Evolutionary conservation across 2,329 filamentous ascomycete species (phyloP).

Genomic region (Sodiomyces alkalinus): DNA sequence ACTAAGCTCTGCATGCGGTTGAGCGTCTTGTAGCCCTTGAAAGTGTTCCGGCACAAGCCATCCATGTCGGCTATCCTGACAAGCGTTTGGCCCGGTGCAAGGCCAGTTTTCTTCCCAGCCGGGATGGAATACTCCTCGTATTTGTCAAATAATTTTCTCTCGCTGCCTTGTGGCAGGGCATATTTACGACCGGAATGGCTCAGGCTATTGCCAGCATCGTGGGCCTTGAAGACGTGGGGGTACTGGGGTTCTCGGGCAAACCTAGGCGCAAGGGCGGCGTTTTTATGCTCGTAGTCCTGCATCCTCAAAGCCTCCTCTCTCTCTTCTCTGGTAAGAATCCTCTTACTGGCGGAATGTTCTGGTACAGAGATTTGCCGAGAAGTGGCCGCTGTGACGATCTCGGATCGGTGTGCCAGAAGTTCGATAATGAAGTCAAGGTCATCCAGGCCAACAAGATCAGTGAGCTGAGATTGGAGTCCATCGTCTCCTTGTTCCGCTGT

Average conservation of each 20-base stretch:
- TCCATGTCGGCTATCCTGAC: constrained; percentile 73
- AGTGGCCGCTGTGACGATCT: constrained; percentile 39
- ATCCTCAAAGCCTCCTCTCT: constrained; percentile 63
- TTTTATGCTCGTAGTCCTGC: constrained; percentile 74
- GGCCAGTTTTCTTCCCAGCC: constrained; percentile 59
- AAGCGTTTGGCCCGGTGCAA: constrained; percentile 59
- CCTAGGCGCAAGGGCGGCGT: constrained; percentile 52
- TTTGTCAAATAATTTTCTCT: constrained; percentile 53
- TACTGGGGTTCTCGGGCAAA: constrained; percentile 63
- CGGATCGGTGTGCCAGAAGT: constrained; percentile 60
- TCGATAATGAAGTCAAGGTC: constrained; percentile 89
- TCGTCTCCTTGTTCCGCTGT: constrained; percentile 56
- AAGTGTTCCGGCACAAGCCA: constrained; percentile 77
- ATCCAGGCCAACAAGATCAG: constrained; percentile 83
- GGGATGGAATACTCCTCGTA: constrained; percentile 88
- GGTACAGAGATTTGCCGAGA: too few species aligned
- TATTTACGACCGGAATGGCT: constrained; percentile 71
- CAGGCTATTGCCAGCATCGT: constrained; percentile 74
- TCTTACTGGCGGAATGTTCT: constrained; percentile 20
- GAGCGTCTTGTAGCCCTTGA: constrained; percentile 81
- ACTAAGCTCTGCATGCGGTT: constrained; percentile 98
- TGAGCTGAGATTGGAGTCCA: constrained; percentile 79
- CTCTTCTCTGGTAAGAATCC: constrained; percentile 60
- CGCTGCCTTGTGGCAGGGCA: constrained; percentile 60
- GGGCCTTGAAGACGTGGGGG: constrained; percentile 80